These are phyloP conservation scores for Candida qinlingensis DNA, from an alignment of 805 yeast species.

Conservation along the genomic window DNA sequence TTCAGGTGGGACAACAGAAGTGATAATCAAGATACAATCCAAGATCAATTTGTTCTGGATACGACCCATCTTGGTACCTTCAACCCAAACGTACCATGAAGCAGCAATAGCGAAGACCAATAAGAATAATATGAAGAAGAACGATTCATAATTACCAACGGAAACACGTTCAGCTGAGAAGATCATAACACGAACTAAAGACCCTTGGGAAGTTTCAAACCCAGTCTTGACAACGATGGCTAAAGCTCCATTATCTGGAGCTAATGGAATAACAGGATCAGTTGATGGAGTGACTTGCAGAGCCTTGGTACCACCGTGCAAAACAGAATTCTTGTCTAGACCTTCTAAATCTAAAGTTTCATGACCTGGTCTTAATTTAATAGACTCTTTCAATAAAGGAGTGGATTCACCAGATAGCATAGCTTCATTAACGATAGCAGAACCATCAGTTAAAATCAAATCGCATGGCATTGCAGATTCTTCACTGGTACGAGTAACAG, in stretches of 20 bases:
- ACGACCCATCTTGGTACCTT: slow-evolving; percentile 94
- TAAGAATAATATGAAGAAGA: slow-evolving; percentile 85
- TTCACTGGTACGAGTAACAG: slow-evolving; percentile 82
- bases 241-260: slow-evolving; percentile 87
- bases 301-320: slow-evolving; percentile 96
- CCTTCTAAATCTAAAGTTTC: slow-evolving; percentile 73
- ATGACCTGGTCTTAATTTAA: slow-evolving; percentile 69
- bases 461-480: slow-evolving; percentile 95
- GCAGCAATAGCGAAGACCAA: slow-evolving; percentile 91
- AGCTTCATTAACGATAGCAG: slow-evolving; percentile 96
- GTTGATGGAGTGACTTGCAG: slow-evolving; percentile 81
- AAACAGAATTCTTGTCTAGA: slow-evolving; percentile 77
- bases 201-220: slow-evolving; percentile 98
- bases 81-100: slow-evolving; percentile 96
- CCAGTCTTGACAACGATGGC: slow-evolving; percentile 92
- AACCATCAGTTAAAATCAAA: slow-evolving; percentile 75
- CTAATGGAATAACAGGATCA: slow-evolving; percentile 39
- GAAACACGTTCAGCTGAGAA: slow-evolving; percentile 94
- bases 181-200: slow-evolving; percentile 95
- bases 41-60: slow-evolving; percentile 87
- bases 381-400: slow-evolving; percentile 89
- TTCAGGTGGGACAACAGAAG: slow-evolving; percentile 98
- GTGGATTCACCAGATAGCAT: slow-evolving; percentile 99
- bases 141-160: slow-evolving; percentile 92
- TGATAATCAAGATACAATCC: slow-evolving; percentile 92